Evolutionary conservation across 495 filamentous ascomycete genomes (phyloP), one percentile per base, ranked within the genome.

Genomic region (Cairneyella variabilis): DNA sequence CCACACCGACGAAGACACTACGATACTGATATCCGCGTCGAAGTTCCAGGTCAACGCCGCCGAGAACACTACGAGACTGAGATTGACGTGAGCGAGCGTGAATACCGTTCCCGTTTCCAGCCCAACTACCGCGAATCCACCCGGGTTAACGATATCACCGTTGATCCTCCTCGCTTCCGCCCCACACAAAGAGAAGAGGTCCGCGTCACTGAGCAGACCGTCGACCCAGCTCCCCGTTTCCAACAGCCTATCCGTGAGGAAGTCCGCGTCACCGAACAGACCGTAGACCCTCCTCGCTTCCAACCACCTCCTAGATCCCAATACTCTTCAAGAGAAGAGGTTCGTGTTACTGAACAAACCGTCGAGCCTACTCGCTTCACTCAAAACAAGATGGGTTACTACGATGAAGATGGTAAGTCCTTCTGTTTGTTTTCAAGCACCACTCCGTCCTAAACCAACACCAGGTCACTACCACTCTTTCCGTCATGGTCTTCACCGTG

Each of bases 401-500:
- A 95, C 90, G 91, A 96, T 88, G 89, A 95, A 76, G 86, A 92
- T 60, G 75, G 77, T 82, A 67, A 71, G 77, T 64, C 18, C 16
- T 39, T 63, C 48, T 53, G 45, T 7, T 40, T 20, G 40, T 32
- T 54, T 39, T 28, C n/a, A 18, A 4, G 45, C 37, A 17, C 39
- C 18, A 30, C 49, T 26, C 49, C 23, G 47, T 51, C 53, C 56
- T 62, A 56, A 68, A 64, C 53, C 57, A 48, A 51, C 58, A 50
- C 63, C 66, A 82, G 91, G 91, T 73, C 84, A 90, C 64, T 90
- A 96, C 76, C 91, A 96, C 78, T 92, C 88, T 54, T 85, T 96
- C 85, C 89, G 91, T 69, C 85, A 88, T 70, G 86, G 89, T 65
- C 67, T 96, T 50, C 84, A 90, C 78, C 84, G 85, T 66, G 84